phyloP scores from a whole-genome alignment of 768 basidiomycete species.

The Auriculariales sp. region DNA sequence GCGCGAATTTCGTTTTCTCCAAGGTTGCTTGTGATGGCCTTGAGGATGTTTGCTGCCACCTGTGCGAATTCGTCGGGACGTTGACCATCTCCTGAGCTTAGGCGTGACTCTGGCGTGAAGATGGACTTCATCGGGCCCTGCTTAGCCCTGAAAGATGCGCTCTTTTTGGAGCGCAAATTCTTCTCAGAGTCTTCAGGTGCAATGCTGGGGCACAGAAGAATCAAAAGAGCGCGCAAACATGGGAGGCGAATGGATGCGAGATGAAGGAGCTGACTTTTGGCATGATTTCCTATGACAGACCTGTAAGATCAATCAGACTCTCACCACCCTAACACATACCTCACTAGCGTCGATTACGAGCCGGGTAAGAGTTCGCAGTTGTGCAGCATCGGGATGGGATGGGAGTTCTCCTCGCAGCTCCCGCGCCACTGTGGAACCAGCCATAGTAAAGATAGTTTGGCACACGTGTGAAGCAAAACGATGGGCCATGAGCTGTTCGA shows the following conservation, averaged over 20 bases:
- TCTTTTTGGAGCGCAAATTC: slow-evolving; percentile 68
- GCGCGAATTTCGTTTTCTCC: slow-evolving; percentile 63
- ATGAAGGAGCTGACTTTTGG: slow-evolving; percentile 49
- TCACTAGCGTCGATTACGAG: slow-evolving; percentile 12
- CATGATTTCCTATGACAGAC: slow-evolving; percentile 44
- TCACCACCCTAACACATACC: background rate
- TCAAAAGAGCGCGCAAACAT: slow-evolving; percentile 72
- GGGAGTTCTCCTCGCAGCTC: slow-evolving; percentile 52
- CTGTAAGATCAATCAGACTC: background rate
- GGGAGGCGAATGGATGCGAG: slow-evolving; percentile 81
- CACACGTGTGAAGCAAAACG: slow-evolving; percentile 93
- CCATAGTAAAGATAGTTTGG: slow-evolving; percentile 71
- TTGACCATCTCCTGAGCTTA: slow-evolving; percentile 18
- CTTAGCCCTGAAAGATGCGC: slow-evolving; percentile 63
- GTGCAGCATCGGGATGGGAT: slow-evolving; percentile 25
- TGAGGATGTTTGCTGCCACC: slow-evolving; percentile 31
- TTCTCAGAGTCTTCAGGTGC: background rate
- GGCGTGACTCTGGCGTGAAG: slow-evolving; percentile 30
- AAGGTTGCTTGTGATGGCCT: slow-evolving; percentile 34
- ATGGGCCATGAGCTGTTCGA: slow-evolving; percentile 51
- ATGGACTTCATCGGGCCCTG: slow-evolving; percentile 75
- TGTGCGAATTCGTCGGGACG: slow-evolving; percentile 35
- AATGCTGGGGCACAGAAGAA: slow-evolving; percentile 54
- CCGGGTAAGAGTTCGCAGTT: slow-evolving; percentile 21
- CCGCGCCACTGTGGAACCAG: slow-evolving; percentile 45